A percentile compares a stretch with the other conserved stretches of the same genome.
Evolutionary conservation across 352 stramenopile species (phyloP).

Genomic region (Aphanomyces cochlioides): DNA sequence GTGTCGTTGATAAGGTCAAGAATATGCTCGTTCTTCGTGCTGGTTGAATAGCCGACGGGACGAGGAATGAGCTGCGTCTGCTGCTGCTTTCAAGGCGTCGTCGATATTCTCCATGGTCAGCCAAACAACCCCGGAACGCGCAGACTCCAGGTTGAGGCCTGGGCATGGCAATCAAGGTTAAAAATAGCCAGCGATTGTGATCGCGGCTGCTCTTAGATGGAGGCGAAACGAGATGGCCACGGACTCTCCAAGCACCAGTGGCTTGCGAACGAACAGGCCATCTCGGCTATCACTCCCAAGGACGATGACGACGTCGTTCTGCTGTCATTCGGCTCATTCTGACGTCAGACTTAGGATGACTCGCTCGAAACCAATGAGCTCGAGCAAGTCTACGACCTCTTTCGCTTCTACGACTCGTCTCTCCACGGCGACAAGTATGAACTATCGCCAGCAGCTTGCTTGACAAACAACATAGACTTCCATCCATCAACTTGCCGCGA

Average conservation of each 20-base stretch:
- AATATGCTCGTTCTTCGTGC: too few relatives aligned
- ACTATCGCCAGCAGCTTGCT: neutral
- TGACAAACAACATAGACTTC: slow-evolving; percentile 29
- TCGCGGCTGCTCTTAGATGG: neutral
- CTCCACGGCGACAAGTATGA: slow-evolving; percentile 36
- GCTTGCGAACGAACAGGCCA: slow-evolving; percentile 24
- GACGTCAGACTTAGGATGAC: neutral
- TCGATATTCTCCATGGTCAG: too few relatives aligned
- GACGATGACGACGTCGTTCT: neutral
- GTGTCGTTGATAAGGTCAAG: too few relatives aligned
- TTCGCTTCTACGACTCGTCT: slow-evolving; percentile 62
- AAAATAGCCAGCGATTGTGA: too few relatives aligned
- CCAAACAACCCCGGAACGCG: too few relatives aligned
- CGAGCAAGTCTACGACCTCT: slow-evolving; percentile 46
- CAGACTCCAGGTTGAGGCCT: too few relatives aligned
- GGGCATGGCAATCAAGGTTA: too few relatives aligned
- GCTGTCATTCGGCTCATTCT: neutral
- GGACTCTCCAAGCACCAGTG: slow-evolving; percentile 23
- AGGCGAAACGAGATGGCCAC: neutral
- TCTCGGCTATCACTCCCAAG: slow-evolving; percentile 17
- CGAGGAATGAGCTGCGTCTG: too few relatives aligned
- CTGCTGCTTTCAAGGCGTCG: too few relatives aligned
- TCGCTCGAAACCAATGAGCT: slow-evolving; percentile 33
- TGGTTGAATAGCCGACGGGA: too few relatives aligned
- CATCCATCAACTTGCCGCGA: slow-evolving; percentile 46